A percentile compares a stretch with the other conserved stretches of the same genome.
Evolutionary conservation across 805 yeast species (phyloP).

Genomic region (Blastobotrys americana): DNA sequence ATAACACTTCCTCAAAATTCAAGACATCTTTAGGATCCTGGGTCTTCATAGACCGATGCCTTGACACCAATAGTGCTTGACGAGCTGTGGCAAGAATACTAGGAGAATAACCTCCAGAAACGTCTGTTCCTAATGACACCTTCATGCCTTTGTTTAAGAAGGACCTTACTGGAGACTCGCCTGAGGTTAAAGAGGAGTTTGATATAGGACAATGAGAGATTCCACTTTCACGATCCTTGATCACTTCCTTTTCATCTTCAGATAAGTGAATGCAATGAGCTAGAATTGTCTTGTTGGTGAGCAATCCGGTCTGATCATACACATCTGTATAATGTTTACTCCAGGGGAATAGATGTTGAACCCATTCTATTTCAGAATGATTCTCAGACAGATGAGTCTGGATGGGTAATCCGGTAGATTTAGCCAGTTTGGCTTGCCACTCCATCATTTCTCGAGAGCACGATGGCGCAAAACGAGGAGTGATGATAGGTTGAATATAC

Average conservation of each 20-base stretch:
- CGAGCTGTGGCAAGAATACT: conserved; percentile 59
- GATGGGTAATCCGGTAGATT: conserved; percentile 46
- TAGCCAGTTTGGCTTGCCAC: conserved; percentile 56
- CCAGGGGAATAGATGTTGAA: conserved; percentile 63
- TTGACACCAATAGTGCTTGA: conserved; percentile 64
- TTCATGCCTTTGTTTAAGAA: conserved; percentile 58
- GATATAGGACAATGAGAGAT: conserved; percentile 92
- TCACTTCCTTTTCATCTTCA: conserved; percentile 53
- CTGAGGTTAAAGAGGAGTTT: conserved; percentile 80
- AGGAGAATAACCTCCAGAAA: conserved; percentile 69
- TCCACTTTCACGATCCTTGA: conserved; percentile 54
- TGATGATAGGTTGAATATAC: conserved; percentile 62
- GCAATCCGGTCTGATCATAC: conserved; percentile 55
- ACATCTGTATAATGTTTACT: conserved; percentile 65
- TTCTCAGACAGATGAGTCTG: conserved; percentile 94
- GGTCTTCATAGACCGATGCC: conserved; percentile 58
- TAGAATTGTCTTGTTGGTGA: conserved; percentile 61
- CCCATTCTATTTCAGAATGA: conserved; percentile 65
- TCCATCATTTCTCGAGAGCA: conserved; percentile 59
- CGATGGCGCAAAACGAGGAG: conserved; percentile 92
- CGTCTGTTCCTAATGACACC: conserved; percentile 76
- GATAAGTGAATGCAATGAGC: conserved; percentile 85
- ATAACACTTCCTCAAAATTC: conserved; percentile 63
- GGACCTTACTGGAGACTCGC: conserved; percentile 77
- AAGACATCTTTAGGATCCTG: conserved; percentile 43